These are phyloP conservation scores for Hippophae gyantsensis DNA, from an alignment of 306 rosid species.

Conservation along the genomic window DNA sequence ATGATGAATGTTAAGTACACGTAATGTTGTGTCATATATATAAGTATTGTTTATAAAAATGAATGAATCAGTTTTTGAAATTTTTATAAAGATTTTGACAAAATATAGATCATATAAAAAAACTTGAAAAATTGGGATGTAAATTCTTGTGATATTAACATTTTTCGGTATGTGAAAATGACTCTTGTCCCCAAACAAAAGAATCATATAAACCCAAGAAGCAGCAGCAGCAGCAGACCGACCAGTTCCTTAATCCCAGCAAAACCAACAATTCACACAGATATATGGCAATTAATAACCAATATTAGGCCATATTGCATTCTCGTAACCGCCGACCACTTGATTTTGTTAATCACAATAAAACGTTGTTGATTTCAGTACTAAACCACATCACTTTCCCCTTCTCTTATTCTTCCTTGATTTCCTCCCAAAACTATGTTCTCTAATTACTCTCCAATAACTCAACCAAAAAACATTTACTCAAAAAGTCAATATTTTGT, in stretches of 20 bases:
- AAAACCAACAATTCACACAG: constrained; percentile 17
- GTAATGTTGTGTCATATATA: too few species aligned
- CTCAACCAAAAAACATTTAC: too few species aligned
- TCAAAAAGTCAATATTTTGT: too few species aligned
- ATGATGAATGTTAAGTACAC: too few species aligned
- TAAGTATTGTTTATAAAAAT: too few species aligned
- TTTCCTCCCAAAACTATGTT: not conserved
- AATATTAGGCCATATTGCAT: constrained; percentile 19
- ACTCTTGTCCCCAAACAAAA: constrained; percentile 17
- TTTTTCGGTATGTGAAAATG: constrained; percentile 8
- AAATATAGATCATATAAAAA: too few species aligned
- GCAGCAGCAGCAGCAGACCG: constrained; percentile 46
- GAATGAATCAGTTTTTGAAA: too few species aligned
- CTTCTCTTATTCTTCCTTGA: constrained; percentile 21
- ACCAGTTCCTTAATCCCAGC: constrained; percentile 72
- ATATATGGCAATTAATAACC: constrained; percentile 1
- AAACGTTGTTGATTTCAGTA: constrained; percentile 46
- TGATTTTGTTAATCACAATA: constrained; percentile 32
- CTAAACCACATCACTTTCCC: constrained; percentile 32
- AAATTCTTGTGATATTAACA: too few species aligned
- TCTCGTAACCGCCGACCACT: constrained; percentile 49
- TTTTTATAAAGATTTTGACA: too few species aligned
- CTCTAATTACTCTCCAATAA: not conserved
- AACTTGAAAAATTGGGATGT: too few species aligned
- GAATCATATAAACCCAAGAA: constrained; percentile 29